These are phyloP conservation scores for Penicillium expansum DNA, from an alignment of 2,329 filamentous ascomycete species.

Conservation along the genomic window DNA sequence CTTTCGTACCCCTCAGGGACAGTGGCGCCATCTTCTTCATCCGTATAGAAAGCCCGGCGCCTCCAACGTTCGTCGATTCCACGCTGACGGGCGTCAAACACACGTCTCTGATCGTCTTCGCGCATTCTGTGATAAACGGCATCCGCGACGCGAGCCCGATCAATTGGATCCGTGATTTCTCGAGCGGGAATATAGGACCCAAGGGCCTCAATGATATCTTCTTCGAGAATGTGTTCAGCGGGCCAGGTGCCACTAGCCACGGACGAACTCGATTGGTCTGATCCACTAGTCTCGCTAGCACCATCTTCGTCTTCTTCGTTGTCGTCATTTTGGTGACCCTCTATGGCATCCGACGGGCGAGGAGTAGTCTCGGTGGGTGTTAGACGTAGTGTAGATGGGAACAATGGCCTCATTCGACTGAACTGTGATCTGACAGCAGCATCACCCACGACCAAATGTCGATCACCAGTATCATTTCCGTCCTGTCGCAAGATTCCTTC, in stretches of 20 bases:
- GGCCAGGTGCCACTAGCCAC: constrained; percentile 38
- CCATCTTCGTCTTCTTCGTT: constrained; percentile 25
- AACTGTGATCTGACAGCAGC: constrained; percentile 41
- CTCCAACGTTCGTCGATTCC: constrained; percentile 70
- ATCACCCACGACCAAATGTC: constrained; percentile 59
- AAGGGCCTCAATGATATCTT: constrained; percentile 44
- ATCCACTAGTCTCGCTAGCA: constrained; percentile 18
- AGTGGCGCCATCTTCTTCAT: constrained; percentile 76
- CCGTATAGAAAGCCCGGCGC: constrained; percentile 74
- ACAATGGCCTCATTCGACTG: constrained; percentile 33
- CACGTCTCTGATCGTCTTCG: constrained; percentile 37
- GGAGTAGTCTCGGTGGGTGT: constrained; percentile 14
- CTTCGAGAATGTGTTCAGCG: constrained; percentile 37
- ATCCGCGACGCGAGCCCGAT: constrained; percentile 41
- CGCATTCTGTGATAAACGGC: constrained; percentile 40
- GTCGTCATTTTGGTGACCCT: constrained; percentile 13
- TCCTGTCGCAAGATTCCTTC: constrained; percentile 60
- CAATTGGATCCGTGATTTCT: constrained; percentile 44
- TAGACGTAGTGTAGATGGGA: constrained; percentile 31
- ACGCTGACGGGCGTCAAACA: constrained; percentile 39
- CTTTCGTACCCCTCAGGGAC: constrained; percentile 60
- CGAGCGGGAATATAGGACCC: constrained; percentile 42
- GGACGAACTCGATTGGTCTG: constrained; percentile 29
- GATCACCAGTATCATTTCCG: constrained; percentile 58
- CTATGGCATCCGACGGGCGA: constrained; percentile 5